Evolutionary conservation across 305 asterid species (phyloP), one percentile per base, ranked within the genome.

Genomic region (Fraxinus floribunda): DNA sequence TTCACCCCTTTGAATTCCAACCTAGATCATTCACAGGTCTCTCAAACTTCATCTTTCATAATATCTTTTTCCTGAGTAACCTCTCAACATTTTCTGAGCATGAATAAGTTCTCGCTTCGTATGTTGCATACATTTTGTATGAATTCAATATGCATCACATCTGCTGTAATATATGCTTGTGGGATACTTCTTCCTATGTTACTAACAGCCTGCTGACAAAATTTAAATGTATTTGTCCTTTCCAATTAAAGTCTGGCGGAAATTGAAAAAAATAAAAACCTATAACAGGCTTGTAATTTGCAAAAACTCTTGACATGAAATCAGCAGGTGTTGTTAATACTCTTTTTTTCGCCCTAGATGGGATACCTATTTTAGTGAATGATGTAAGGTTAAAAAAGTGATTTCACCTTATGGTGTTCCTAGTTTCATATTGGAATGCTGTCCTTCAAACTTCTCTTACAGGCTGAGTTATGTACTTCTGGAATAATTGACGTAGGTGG

Each of bases 1-100:
- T 92, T 96, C 88, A 87, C 95, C 84, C 91, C 86, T 32, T 46
- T 91, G 52, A 96, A 96, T 88, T 36, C 84, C 71, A 93, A 90
- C 88, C 98, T 94, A 75, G 98, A 93, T 86, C 92, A 91, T 86
- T 96, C 99, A 66, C 98, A 94, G 99, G 99, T 95, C 80, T 86
- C 78, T 68, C 38, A 83, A 80, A 38, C 68, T 66, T 44, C 68
- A 78, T 77, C 75, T 68, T 44, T 57, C 78, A 71, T 46, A 52
- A 32, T 66, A 16, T 68, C 36, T 62, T 88, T 78, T 82, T 80
- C 36, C 29, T 15, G 13, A 1, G 76, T 32, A 18, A 76, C 76
- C 46, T 44, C 60, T 70, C 44, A 39, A 72, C 39, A 57, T 77
- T 20, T 44, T 79, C 36, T 82, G 26, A 57, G 41, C 49, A 46